Conservation (phyloP, 139 green algal genomes). For the Chlamydomonas sp. region DNA sequence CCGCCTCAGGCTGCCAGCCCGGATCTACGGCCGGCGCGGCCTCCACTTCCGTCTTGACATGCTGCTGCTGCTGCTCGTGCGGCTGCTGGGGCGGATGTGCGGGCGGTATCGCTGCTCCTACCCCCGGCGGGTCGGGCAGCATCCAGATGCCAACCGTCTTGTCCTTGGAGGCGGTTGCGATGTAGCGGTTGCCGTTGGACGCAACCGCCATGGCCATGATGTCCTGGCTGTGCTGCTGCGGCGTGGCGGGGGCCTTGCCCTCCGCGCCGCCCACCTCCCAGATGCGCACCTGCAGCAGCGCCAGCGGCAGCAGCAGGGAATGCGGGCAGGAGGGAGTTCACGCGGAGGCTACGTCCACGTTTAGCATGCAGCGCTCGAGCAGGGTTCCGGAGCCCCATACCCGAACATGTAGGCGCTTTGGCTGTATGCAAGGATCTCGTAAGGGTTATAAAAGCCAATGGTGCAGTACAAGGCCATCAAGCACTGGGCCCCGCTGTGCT, state of each 20-base stretch:
- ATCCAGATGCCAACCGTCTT: conserved; percentile 15
- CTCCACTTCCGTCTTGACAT: not conserved
- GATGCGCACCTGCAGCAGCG: not conserved
- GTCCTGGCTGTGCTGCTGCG: not conserved
- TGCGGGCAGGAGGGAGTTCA: too few species aligned
- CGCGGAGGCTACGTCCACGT: too few species aligned
- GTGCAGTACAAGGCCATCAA: too few species aligned
- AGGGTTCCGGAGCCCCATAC: too few species aligned
- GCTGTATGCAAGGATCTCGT: too few species aligned
- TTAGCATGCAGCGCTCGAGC: too few species aligned
- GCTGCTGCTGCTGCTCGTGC: not conserved
- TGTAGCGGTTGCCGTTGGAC: conserved; percentile 5
- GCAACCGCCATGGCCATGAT: conserved; percentile 13
- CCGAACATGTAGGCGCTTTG: too few species aligned
- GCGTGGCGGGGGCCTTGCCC: not conserved
- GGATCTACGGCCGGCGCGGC: not conserved
- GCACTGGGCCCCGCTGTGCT: too few species aligned
- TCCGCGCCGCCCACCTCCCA: not conserved
- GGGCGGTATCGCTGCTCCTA: not conserved
- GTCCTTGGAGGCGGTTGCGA: conserved; percentile 5
- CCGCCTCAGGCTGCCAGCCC: not conserved
- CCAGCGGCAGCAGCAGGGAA: too few species aligned
- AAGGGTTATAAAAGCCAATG: too few species aligned
- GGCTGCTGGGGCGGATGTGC: not conserved
- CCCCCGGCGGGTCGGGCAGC: not conserved